phyloP scores from a whole-genome alignment of 345 rosid genomes.

The Gossypium stocksii region DNA sequence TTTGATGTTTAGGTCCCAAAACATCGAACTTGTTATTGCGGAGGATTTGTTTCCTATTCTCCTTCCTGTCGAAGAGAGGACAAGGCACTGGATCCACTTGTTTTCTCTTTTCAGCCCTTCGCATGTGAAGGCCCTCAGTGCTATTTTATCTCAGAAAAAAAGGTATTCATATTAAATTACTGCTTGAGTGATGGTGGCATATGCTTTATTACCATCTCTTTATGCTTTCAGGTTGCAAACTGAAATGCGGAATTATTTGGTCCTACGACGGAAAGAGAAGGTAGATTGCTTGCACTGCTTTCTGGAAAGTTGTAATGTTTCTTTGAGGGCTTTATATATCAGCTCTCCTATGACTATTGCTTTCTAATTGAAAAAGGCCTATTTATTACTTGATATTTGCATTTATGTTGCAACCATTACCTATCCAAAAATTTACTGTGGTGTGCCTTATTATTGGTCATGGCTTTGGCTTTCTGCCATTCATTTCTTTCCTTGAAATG shows the following conservation, averaged over 20 bases:
- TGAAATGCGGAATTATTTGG: constrained; percentile 65
- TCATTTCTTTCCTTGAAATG: background rate
- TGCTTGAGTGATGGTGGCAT: constrained; percentile 16
- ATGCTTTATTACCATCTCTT: constrained; percentile 19
- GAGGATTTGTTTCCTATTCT: constrained; percentile 63
- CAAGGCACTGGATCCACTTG: constrained; percentile 73
- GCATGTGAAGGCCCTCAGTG: constrained; percentile 62
- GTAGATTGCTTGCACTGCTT: constrained; percentile 22
- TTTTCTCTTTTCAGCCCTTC: constrained; percentile 61
- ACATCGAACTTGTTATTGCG: constrained; percentile 64
- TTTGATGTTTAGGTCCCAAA: constrained; percentile 54
- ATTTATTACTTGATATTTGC: constrained; percentile 4
- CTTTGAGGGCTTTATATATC: constrained; percentile 5
- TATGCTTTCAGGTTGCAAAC: constrained; percentile 65
- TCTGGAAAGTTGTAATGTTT: background rate
- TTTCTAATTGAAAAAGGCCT: background rate
- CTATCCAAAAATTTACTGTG: background rate
- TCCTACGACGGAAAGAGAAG: constrained; percentile 51
- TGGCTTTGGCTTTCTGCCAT: background rate
- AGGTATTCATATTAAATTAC: constrained; percentile 45
- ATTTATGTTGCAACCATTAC: background rate
- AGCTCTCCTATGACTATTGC: background rate
- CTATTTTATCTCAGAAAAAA: constrained; percentile 64
- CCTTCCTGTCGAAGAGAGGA: constrained; percentile 61
- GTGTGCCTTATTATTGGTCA: background rate